phyloP scores from a whole-genome alignment of 441 rosid genomes.

The Adansonia grandidieri region DNA sequence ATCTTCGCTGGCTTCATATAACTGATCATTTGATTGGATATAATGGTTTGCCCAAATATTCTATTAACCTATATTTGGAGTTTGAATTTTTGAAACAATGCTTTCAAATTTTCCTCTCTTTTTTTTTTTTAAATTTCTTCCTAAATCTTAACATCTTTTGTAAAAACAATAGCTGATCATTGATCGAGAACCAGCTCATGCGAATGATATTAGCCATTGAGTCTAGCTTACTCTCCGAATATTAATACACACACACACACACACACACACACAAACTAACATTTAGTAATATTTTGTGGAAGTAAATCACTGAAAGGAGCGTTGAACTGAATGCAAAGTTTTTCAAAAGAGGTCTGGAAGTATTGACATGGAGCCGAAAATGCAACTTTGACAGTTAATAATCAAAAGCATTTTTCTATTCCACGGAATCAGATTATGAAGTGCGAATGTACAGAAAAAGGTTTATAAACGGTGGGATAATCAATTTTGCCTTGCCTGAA shows the following conservation, averaged over 20 bases:
- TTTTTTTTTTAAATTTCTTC: too few relatives aligned
- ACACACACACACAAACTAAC: background rate
- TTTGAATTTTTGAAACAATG: too few relatives aligned
- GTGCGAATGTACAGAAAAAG: background rate
- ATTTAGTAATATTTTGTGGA: background rate
- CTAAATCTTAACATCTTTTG: too few relatives aligned
- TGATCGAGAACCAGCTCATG: constrained; percentile 2
- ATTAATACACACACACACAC: background rate
- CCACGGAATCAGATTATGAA: background rate
- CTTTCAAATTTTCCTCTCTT: too few relatives aligned
- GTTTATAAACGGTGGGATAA: background rate
- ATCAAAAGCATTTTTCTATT: background rate
- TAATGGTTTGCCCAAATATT: too few relatives aligned
- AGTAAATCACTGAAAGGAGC: background rate
- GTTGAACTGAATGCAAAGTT: background rate
- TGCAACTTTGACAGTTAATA: background rate
- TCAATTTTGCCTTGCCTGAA: background rate
- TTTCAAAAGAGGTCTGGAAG: background rate
- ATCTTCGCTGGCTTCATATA: too few relatives aligned
- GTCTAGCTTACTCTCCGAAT: constrained; percentile 13
- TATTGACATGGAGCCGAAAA: constrained; percentile 10
- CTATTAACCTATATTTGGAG: too few relatives aligned
- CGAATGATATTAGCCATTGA: background rate
- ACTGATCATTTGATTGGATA: too few relatives aligned
- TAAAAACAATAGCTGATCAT: background rate